A percentile compares a stretch with the other conserved stretches of the same genome.
phyloP scores from a whole-genome alignment of 768 basidiomycete species.

The Thelephora ganbajun region DNA sequence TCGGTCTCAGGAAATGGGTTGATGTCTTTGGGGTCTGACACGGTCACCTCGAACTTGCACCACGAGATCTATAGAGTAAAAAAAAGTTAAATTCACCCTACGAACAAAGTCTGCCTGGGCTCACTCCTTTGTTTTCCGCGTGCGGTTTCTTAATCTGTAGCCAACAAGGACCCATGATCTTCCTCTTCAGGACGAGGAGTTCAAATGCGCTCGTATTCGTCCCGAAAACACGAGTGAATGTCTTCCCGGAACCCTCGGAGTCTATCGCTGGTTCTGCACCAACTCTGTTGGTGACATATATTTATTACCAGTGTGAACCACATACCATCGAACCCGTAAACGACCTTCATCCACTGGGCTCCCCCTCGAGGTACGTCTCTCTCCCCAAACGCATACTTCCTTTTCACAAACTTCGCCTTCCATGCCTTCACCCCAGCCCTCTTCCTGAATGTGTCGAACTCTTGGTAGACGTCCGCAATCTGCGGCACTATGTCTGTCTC shows the following conservation, averaged over 20 bases:
- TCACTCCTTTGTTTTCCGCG: constrained; percentile 68
- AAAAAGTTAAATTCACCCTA: neutral
- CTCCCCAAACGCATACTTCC: constrained; percentile 89
- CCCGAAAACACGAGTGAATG: constrained; percentile 80
- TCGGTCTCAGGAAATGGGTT: constrained; percentile 72
- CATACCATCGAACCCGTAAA: constrained; percentile 80
- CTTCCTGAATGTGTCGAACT: constrained; percentile 70
- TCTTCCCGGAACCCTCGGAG: constrained; percentile 58
- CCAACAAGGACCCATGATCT: constrained; percentile 99
- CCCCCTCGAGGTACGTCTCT: constrained; percentile 68
- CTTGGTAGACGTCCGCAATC: constrained; percentile 58
- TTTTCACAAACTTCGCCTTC: constrained; percentile 73
- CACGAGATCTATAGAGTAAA: constrained; percentile 67
- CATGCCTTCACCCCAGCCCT: constrained; percentile 57
- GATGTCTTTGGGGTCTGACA: constrained; percentile 77
- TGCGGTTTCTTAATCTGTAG: constrained; percentile 66
- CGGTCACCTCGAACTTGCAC: constrained; percentile 87
- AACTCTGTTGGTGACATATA: neutral
- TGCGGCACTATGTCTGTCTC: constrained; percentile 70
- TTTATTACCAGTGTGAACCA: neutral
- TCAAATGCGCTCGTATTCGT: constrained; percentile 91
- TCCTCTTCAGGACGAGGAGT: constrained; percentile 82
- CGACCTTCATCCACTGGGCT: constrained; percentile 82
- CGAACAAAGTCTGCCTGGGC: constrained; percentile 13
- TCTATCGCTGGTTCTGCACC: constrained; percentile 60